phyloP scores from a whole-genome alignment of 2,329 filamentous ascomycete genomes.

The Mariannaea sp. region DNA sequence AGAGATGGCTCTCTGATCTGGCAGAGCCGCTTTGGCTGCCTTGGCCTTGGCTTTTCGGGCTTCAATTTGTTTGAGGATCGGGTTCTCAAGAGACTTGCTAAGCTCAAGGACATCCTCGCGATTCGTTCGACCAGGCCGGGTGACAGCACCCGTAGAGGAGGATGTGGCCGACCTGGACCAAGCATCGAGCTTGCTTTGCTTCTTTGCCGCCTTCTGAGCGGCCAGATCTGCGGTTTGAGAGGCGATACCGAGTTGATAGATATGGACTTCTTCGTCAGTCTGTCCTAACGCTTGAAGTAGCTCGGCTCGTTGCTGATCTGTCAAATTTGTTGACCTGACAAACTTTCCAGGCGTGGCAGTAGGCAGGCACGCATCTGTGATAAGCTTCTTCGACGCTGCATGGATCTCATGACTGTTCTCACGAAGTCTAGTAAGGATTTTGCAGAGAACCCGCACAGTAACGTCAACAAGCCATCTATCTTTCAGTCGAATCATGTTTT shows the following conservation, averaged over 20 bases:
- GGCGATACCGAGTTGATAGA: slow-evolving; percentile 48
- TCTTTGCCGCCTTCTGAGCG: slow-evolving; percentile 47
- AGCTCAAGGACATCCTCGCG: slow-evolving; percentile 55
- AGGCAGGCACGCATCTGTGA: slow-evolving; percentile 68
- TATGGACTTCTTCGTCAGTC: slow-evolving; percentile 59
- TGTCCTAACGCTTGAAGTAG: slow-evolving; percentile 68
- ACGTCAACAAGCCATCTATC: slow-evolving; percentile 85
- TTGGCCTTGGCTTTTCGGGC: slow-evolving; percentile 43
- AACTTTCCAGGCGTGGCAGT: slow-evolving; percentile 59
- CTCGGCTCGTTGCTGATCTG: slow-evolving; percentile 81
- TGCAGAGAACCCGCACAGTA: slow-evolving; percentile 80
- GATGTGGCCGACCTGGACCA: slow-evolving; percentile 60
- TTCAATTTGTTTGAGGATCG: slow-evolving; percentile 53
- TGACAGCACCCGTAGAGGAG: slow-evolving; percentile 28
- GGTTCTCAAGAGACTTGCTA: slow-evolving; percentile 53
- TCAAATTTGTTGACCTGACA: slow-evolving; percentile 77
- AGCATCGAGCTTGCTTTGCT: slow-evolving; percentile 64
- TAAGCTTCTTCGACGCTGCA: slow-evolving; percentile 60
- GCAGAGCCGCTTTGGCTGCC: slow-evolving; percentile 38
- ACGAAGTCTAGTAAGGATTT: slow-evolving; percentile 80
- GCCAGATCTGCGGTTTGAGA: slow-evolving; percentile 29
- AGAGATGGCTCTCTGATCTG: slow-evolving; percentile 46
- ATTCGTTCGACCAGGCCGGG: slow-evolving; percentile 44
- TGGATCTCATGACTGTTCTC: slow-evolving; percentile 76
- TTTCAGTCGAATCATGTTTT: slow-evolving; percentile 87